Percentiles rank a stretch among this genome's conserved stretches.
phyloP scores from a whole-genome alignment of 345 rosid species.

The Carallia brachiata region DNA sequence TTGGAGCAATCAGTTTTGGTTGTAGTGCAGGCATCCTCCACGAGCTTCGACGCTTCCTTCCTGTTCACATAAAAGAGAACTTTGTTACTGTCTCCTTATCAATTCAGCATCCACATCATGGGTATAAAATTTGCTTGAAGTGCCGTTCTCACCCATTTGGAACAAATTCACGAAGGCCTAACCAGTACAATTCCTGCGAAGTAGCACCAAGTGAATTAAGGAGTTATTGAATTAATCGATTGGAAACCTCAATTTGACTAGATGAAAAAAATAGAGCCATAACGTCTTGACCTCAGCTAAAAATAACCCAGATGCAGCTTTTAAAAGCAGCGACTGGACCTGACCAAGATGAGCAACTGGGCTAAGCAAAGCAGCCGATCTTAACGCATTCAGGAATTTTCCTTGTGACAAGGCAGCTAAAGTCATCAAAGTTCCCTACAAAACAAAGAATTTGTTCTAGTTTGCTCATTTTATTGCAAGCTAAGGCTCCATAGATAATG shows the following conservation, averaged over 20 bases:
- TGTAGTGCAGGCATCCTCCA: conserved; percentile 20
- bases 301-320: conserved; percentile 30
- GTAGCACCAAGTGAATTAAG: neutral
- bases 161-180: conserved; percentile 36
- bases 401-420: conserved; percentile 42
- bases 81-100: neutral
- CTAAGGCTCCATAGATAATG: no score
- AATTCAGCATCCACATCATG: no score
- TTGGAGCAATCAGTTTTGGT: conserved; percentile 28
- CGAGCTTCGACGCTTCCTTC: conserved; percentile 22
- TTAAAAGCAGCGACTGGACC: conserved; percentile 20
- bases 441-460: neutral
- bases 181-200: conserved; percentile 40
- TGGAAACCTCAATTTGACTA: neutral
- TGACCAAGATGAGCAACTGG: conserved; percentile 43
- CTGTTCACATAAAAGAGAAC: conserved; percentile 24
- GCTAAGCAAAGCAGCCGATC: conserved; percentile 44
- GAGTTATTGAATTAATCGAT: neutral
- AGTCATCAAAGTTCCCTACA: conserved; percentile 44
- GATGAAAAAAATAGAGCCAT: neutral
- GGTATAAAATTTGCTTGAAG: neutral
- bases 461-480: neutral
- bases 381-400: conserved; percentile 23
- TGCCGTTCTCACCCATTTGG: conserved; percentile 35
- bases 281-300: conserved; percentile 29